Conservation (phyloP, 176 grass and related monocot species). For the Lolium perenne region DNA sequence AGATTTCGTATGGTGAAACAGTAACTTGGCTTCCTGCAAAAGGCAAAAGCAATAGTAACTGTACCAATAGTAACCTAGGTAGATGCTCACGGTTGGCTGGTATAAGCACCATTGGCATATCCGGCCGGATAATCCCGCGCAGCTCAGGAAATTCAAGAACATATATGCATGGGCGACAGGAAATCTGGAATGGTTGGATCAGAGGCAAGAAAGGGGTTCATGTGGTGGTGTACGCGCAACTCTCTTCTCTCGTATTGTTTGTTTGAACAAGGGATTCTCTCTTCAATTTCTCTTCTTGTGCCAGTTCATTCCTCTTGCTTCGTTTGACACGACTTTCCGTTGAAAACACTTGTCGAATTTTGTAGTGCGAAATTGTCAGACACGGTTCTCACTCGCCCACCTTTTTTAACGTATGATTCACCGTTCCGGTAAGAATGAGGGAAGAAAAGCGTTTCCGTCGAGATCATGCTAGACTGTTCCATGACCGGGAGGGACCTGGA, state of each 20-base stretch:
- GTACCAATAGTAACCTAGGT: neutral
- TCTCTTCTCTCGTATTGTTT: constrained; percentile 15
- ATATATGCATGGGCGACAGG: constrained; percentile 9
- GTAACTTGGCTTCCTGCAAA: neutral
- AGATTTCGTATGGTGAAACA: neutral
- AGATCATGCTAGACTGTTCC: neutral
- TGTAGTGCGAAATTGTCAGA: neutral
- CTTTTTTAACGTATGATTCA: neutral
- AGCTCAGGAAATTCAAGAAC: neutral
- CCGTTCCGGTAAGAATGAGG: neutral
- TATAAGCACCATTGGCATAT: constrained; percentile 14
- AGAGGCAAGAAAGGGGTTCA: neutral
- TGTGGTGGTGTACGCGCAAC: constrained; percentile 47
- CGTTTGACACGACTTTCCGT: constrained; percentile 33
- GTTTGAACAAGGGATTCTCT: neutral
- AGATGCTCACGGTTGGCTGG: neutral
- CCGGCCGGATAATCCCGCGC: neutral
- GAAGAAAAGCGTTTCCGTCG: neutral
- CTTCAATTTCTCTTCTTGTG: constrained; percentile 15
- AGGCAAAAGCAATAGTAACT: no score
- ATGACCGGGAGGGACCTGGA: neutral
- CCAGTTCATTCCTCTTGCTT: neutral
- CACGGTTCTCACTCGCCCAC: neutral
- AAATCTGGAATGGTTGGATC: constrained; percentile 55
- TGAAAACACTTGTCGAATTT: constrained; percentile 27